Conservation (phyloP, 306 rosid species). For the Trifolium repens region DNA sequence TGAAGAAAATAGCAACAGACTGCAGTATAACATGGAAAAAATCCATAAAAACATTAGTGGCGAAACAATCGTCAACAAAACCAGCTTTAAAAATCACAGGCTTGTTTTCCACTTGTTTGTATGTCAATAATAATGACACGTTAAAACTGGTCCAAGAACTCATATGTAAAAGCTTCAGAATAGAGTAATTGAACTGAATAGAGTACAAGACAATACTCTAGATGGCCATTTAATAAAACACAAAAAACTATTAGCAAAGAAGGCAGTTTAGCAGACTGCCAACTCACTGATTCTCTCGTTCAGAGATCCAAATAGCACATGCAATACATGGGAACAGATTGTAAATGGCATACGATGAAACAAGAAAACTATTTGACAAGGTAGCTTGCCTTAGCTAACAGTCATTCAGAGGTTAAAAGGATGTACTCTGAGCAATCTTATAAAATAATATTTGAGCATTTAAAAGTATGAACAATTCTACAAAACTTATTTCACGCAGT, state of each 20-base stretch:
- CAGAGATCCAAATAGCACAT: constrained; percentile 7
- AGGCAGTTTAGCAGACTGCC: constrained; percentile 8
- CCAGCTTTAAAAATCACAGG: constrained; percentile 1
- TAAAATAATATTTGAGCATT: constrained; percentile 5
- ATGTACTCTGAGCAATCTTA: neutral
- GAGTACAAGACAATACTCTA: neutral
- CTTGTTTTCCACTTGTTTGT: neutral
- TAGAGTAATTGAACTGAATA: constrained; percentile 2
- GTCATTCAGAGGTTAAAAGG: constrained; percentile 14
- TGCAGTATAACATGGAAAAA: constrained; percentile 53
- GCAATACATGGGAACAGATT: neutral
- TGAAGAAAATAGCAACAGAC: constrained; percentile 98
- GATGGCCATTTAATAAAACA: constrained; percentile 22
- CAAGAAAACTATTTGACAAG: neutral
- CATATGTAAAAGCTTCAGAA: neutral
- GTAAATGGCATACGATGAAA: constrained; percentile 14
- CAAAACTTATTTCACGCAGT: constrained; percentile 8
- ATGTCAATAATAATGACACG: neutral
- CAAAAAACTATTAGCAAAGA: neutral
- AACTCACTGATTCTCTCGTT: constrained; percentile 3
- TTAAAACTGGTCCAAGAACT: neutral
- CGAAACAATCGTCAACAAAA: neutral
- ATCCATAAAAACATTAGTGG: neutral
- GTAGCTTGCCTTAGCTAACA: neutral
- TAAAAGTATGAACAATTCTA: neutral